Evolutionary conservation across 495 filamentous ascomycete genomes (phyloP).

Genomic region (Penicillium daleae): DNA sequence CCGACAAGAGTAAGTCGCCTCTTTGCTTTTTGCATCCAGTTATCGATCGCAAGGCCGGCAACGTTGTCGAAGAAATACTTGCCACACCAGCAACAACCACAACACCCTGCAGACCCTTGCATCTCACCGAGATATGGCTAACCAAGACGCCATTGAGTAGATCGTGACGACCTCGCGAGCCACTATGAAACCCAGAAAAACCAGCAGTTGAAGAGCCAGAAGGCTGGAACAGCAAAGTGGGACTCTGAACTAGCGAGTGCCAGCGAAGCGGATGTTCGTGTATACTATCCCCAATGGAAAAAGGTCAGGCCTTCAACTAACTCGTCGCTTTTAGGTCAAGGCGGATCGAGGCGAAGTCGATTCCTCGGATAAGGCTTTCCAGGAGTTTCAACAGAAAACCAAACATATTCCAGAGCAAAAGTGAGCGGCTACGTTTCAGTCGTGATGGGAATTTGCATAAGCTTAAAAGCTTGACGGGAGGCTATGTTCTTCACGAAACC

Average conservation of each 20-base stretch:
- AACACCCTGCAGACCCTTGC: background rate
- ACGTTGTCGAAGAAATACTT: background rate
- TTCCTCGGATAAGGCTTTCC: conserved; percentile 44
- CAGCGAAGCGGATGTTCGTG: conserved; percentile 74
- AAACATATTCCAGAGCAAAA: conserved; percentile 39
- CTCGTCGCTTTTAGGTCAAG: conserved; percentile 54
- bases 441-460: background rate
- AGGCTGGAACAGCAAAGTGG: conserved; percentile 80
- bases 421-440: conserved; percentile 2
- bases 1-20: conserved; percentile 35
- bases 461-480: background rate
- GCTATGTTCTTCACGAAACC: background rate
- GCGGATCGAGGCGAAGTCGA: conserved; percentile 63
- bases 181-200: conserved; percentile 74
- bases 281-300: background rate
- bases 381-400: conserved; percentile 56
- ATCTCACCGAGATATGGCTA: background rate
- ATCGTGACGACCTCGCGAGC: conserved; percentile 43
- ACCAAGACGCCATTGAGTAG: conserved; percentile 26
- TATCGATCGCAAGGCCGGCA: background rate
- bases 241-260: conserved; percentile 76
- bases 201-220: conserved; percentile 67
- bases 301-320: background rate
- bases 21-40: background rate
- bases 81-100: background rate